phyloP scores from a whole-genome alignment of 176 grass and related monocot genomes.

The Hordeum vulgare region MorexV3_pseudomolecules_assembly NC_058519.1:532982137-532982636 shows the following conservation, averaged over 20 bases:
- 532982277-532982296: constrained; percentile 72
- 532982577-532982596: constrained; percentile 33
- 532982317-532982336: constrained; percentile 56
- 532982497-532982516: constrained; percentile 23
- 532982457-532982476: constrained; percentile 58
- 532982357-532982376: constrained; percentile 69
- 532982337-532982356: constrained; percentile 52
- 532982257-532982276: constrained; percentile 56
- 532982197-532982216: not conserved
- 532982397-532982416: constrained; percentile 77
- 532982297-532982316: constrained; percentile 51
- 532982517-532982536: constrained; percentile 52
- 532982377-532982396: constrained; percentile 35
- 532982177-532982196: not conserved
- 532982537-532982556: constrained; percentile 37
- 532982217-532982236: constrained; percentile 69
- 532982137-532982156: not conserved
- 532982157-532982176: not conserved
- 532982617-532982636: constrained; percentile 48
- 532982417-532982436: constrained; percentile 48
- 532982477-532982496: constrained; percentile 34
- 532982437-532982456: constrained; percentile 74
- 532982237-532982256: constrained; percentile 69
- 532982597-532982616: constrained; percentile 72
- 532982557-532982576: constrained; percentile 16